Evolutionary conservation across 1,284 basidiomycete genomes (phyloP).

Genomic region (Tremellales sp.): DNA sequence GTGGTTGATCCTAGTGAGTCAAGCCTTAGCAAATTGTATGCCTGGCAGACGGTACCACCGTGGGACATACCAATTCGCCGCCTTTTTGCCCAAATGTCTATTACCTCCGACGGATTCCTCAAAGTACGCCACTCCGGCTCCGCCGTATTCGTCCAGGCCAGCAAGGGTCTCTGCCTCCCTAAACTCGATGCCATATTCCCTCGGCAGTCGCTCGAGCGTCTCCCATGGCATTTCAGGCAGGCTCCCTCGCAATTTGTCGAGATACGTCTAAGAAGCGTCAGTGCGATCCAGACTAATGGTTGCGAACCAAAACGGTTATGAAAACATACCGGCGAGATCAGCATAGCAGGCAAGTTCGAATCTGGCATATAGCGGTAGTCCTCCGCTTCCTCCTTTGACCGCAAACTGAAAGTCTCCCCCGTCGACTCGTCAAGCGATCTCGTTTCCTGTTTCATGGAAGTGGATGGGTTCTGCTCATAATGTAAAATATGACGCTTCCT

Average conservation of each 20-base stretch:
- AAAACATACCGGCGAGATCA: slow-evolving; percentile 53
- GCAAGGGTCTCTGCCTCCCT: slow-evolving; percentile 72
- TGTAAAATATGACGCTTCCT: slow-evolving; percentile 40
- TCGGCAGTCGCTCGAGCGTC: slow-evolving; percentile 59
- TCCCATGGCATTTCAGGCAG: slow-evolving; percentile 78
- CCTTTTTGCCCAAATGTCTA: slow-evolving; percentile 54
- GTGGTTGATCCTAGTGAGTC: slow-evolving; percentile 68
- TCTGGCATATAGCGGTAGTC: slow-evolving; percentile 99
- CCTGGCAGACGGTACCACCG: not conserved
- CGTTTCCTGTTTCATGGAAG: slow-evolving; percentile 67
- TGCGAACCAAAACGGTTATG: not conserved
- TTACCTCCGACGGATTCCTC: slow-evolving; percentile 56
- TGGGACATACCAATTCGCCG: slow-evolving; percentile 72
- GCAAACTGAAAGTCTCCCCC: slow-evolving; percentile 73
- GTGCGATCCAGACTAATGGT: not conserved
- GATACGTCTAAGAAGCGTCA: slow-evolving; percentile 54
- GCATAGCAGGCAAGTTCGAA: slow-evolving; percentile 77
- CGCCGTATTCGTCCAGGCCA: slow-evolving; percentile 58
- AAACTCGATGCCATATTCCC: slow-evolving; percentile 56
- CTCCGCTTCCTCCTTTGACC: slow-evolving; percentile 88
- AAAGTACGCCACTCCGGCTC: slow-evolving; percentile 65
- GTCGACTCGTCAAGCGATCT: slow-evolving; percentile 82
- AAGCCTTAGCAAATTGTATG: slow-evolving; percentile 1
- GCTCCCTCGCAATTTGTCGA: slow-evolving; percentile 55
- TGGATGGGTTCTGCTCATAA: slow-evolving; percentile 23